phyloP scores from a whole-genome alignment of 2,329 filamentous ascomycete genomes.

The Ceratocystis variospora region DNA sequence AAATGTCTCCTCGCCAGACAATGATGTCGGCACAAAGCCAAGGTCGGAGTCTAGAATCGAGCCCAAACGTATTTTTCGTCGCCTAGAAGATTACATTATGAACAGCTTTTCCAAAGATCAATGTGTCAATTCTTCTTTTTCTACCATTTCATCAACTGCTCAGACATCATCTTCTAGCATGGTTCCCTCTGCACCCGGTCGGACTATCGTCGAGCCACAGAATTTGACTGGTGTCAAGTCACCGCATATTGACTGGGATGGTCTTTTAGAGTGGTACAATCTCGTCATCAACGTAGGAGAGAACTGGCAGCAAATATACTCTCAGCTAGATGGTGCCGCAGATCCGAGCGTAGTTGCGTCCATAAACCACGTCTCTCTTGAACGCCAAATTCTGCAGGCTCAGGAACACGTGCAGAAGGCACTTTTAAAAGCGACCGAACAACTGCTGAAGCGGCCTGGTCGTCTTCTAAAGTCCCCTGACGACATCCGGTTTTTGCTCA shows the following conservation, averaged over 20 bases:
- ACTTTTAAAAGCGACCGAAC: conserved; percentile 66
- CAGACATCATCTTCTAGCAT: not conserved
- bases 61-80: conserved; percentile 47
- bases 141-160: not conserved
- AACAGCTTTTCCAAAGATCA: conserved; percentile 54
- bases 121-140: conserved; percentile 65
- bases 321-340: conserved; percentile 13
- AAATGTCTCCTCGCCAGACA: not conserved
- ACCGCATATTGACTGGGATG: conserved; percentile 61
- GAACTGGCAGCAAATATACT: conserved; percentile 48
- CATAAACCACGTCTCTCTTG: conserved; percentile 31
- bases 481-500: conserved; percentile 63
- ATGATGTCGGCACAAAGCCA: not conserved
- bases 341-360: not conserved
- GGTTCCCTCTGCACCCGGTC: not conserved
- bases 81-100: conserved; percentile 64
- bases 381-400: conserved; percentile 38
- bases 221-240: conserved; percentile 38
- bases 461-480: conserved; percentile 52
- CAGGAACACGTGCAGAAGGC: conserved; percentile 55
- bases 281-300: conserved; percentile 52
- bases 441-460: conserved; percentile 64
- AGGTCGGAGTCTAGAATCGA: conserved; percentile 16
- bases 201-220: not conserved
- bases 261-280: conserved; percentile 62